Conservation (phyloP, 129 eudicot species). For the Kitagawia praeruptora region DNA sequence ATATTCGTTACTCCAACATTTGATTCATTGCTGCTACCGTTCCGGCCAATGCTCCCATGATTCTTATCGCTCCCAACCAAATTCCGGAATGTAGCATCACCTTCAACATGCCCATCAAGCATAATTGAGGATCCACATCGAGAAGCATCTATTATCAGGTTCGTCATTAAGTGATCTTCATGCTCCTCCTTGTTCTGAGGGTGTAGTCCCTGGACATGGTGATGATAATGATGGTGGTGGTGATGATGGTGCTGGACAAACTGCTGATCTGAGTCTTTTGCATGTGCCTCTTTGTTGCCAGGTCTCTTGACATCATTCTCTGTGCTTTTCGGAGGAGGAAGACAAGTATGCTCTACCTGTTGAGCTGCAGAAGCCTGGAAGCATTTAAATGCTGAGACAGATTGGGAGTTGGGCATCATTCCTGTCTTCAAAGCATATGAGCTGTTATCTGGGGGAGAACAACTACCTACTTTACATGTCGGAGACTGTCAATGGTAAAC, state of each 20-base stretch:
- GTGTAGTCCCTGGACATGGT: conserved; percentile 10
- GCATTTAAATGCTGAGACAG: conserved; percentile 9
- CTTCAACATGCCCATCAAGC: conserved; percentile 3
- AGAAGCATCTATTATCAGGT: background rate
- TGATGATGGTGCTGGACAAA: conserved; percentile 20
- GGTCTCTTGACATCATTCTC: conserved; percentile 1
- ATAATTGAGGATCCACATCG: conserved; percentile 22
- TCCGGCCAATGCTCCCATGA: conserved; percentile 21
- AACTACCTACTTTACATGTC: conserved; percentile 11
- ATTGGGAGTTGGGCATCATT: background rate
- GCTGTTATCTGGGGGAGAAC: conserved; percentile 18
- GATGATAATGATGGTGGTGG: conserved; percentile 21
- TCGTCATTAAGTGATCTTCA: conserved; percentile 4
- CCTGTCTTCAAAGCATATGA: conserved; percentile 2
- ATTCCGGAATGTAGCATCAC: conserved; percentile 10
- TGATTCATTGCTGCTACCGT: conserved; percentile 16
- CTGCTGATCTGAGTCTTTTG: conserved; percentile 7
- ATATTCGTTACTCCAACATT: conserved; percentile 14
- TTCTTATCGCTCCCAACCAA: conserved; percentile 20
- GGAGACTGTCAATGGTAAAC: conserved; percentile 11
- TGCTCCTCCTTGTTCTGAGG: conserved; percentile 1
- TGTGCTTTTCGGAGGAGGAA: background rate
- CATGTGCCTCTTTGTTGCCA: background rate
- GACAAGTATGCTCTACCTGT: conserved; percentile 4
- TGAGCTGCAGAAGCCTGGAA: conserved; percentile 6